Conservation (phyloP, 225 moss, liverwort and hornwort species). For the Lunularia cruciata region DNA sequence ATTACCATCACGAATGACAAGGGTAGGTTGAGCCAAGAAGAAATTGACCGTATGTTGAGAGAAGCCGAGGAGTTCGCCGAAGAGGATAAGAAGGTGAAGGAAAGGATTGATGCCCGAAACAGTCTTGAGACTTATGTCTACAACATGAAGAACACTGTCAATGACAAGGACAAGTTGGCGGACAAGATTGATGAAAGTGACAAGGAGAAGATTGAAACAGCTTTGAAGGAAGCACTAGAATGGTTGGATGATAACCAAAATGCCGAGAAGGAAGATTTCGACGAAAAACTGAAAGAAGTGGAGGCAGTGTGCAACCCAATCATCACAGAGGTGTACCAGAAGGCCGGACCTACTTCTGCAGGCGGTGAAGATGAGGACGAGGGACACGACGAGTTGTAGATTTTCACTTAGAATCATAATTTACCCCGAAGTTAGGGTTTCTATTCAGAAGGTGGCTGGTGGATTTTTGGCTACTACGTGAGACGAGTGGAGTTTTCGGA, state of each 20-base stretch:
- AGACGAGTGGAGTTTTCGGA: constrained; percentile 54
- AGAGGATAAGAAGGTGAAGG: constrained; percentile 60
- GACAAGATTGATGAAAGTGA: constrained; percentile 52
- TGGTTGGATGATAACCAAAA: constrained; percentile 58
- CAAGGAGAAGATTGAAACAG: constrained; percentile 50
- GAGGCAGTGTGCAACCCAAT: constrained; percentile 57
- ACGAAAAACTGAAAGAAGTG: constrained; percentile 58
- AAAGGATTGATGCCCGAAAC: constrained; percentile 51
- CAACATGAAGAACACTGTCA: constrained; percentile 59
- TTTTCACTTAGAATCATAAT: background rate
- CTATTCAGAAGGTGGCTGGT: background rate
- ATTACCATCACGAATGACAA: constrained; percentile 59
- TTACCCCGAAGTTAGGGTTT: background rate
- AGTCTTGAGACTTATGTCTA: constrained; percentile 54
- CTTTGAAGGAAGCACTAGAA: constrained; percentile 49
- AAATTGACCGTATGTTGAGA: constrained; percentile 53
- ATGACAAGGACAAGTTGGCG: constrained; percentile 55
- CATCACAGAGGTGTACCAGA: constrained; percentile 53
- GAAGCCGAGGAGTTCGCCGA: constrained; percentile 63
- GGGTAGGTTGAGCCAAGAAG: constrained; percentile 56
- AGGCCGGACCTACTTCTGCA: constrained; percentile 26
- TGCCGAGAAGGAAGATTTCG: constrained; percentile 57
- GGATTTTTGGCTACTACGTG: constrained; percentile 6
- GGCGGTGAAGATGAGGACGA: constrained; percentile 39
- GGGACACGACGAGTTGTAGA: constrained; percentile 52